phyloP scores from a whole-genome alignment of 208 protist species.

The Leishmania tarentolae region DNA sequence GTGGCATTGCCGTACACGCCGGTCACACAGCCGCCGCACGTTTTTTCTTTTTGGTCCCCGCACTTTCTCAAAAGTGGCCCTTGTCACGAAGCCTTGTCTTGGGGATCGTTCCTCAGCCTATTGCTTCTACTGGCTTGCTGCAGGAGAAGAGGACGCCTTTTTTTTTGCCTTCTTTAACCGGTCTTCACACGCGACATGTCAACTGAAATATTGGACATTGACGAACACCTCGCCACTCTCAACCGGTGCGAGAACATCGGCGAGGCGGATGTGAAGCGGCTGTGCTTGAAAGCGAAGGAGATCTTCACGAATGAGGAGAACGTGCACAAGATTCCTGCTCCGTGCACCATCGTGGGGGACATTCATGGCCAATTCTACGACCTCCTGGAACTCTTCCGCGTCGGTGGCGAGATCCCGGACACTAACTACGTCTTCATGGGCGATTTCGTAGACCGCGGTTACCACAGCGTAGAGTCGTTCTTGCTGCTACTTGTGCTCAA shows the following conservation, averaged over 20 bases:
- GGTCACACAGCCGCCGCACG: not conserved
- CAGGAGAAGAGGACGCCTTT: not conserved
- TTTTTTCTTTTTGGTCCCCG: not conserved
- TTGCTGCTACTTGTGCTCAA: conserved; percentile 98
- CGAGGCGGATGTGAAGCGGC: conserved; percentile 91
- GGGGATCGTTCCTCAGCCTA: not conserved
- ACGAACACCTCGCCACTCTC: conserved; percentile 97
- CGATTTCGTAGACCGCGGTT: conserved; percentile 99
- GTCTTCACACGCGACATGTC: conserved; percentile 13
- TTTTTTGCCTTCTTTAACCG: not conserved
- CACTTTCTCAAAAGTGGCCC: not conserved
- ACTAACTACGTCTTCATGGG: conserved; percentile 98
- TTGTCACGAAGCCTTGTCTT: not conserved
- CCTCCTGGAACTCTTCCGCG: conserved; percentile 96
- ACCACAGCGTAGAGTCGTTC: conserved; percentile 98
- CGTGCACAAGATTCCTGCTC: conserved; percentile 89
- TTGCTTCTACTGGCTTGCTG: not conserved
- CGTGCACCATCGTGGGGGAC: conserved; percentile 94
- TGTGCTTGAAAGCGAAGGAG: conserved; percentile 83
- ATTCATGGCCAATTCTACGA: conserved; percentile 98
- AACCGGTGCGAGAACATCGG: conserved; percentile 94
- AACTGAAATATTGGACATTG: conserved; percentile 83
- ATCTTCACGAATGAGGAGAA: conserved; percentile 91
- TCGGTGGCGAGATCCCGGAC: conserved; percentile 95
- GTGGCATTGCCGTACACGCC: not conserved